Base-by-base conservation (phyloP, 1,284 basidiomycete genomes). In the Microbotryum scabiosae region DNA sequence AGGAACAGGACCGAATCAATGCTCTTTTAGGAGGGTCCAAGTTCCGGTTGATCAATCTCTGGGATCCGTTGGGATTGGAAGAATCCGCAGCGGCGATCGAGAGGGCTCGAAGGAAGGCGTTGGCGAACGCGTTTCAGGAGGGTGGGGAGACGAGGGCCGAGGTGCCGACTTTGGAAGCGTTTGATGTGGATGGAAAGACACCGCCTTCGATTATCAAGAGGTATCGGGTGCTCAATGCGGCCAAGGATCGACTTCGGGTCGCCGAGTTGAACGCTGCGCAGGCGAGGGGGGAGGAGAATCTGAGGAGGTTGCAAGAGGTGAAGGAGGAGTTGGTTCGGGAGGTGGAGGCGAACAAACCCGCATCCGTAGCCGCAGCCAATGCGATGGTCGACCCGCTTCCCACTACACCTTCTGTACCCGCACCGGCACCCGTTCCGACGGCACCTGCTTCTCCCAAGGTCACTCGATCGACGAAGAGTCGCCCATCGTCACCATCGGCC, bases 1-100 rank as follows among this genome's bases (percentile, higher is more conserved):
- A 62, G 51, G 64, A 68, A 57, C 63, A 68, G 58, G 60, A 63
- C 23, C 57, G 61, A 25, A 50, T 68, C 12, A 55, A 64, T n/a
- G 50, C 36, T 16, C 30, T 62, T 20, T 57, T 68, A 5, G 58
- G 58, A 14, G 58, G 58, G 10, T 55, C 26, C 8, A 58, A 57
- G 16, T 36, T 66, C 9, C 43, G 48, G n/a, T 25, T 68, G 10
- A 52, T 57, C 10, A 52, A 67, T 47, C 43, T 68, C 8, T 63
- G 21, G 43, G 60, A 67, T 41, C 66, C 66, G 14, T 25, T 50
- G 7, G 66, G 61, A 0, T 45, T 16, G 16, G 57, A 47, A n/a
- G 54, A 57, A 30, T 56, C 61, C 18, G 23, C 55, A 7, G 46
- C 61, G 2, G 16, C 20, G 8, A 25, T 50, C 58, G 36, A 54